Evolutionary conservation across 768 basidiomycete species (phyloP), one percentile per base, ranked within the genome.

Genomic region (Tulasnella sp.): DNA sequence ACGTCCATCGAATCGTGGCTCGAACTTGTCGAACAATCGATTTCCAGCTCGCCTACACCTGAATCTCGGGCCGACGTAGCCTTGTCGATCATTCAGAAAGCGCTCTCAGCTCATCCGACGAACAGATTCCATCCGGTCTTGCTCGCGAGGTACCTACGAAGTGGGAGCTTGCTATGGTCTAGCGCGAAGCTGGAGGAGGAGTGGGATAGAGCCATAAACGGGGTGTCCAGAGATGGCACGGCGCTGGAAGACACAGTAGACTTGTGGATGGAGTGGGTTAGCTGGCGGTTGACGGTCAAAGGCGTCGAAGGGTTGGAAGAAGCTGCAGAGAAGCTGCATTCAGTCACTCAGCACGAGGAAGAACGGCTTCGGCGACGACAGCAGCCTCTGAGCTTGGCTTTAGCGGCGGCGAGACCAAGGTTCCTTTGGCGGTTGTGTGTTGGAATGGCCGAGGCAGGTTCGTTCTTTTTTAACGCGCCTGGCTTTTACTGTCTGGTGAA

Each of bases 221-320:
- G 89, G 6, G 88, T 89, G 39, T 89, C 56, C 6, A 48, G 18
- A n/a, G 36, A 24, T 87, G 46, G 84, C 88, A 38, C 31, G 71
- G 24, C 36, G 27, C 12, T 76, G 52, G 71, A 72, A 62, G 77
- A 80, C 72, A 52, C 78, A 21, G 74, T 89, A 21, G 68, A 74
- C 91, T 87, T 95, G 36, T 92, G 91, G 89, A 88, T 94, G 86
- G 92, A 92, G 81, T 95, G 94, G 93, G 83, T 95, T 3, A 92
- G 93, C 81, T 94, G 93, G 93, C 88, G 88, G 79, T 89, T 93
- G 44, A 86, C 90, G 62, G 87, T 82, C 48, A 86, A 86, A 21
- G 85, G 81, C 56, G 84, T 39, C 8, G 58, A 85, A 56, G 89
- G 90, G 2, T 82, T 93, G 42, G 84, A 85, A 36, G 79, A 81